Evolutionary conservation across 1,284 basidiomycete species (phyloP).

Genomic region (Sporisorium reilianum): DNA sequence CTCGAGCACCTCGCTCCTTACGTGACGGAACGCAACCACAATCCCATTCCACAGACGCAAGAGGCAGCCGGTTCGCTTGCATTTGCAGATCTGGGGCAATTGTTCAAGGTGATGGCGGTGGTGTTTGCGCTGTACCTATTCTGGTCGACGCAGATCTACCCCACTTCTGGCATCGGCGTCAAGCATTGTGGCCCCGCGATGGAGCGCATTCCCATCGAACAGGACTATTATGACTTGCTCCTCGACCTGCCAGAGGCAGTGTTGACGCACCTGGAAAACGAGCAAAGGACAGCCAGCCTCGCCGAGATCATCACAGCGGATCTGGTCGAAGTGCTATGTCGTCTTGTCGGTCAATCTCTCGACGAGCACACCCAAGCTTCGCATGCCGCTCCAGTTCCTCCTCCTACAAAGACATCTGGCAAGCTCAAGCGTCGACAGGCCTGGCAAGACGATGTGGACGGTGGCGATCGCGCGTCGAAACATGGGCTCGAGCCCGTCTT

Average conservation of each 20-base stretch:
- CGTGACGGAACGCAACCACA: background rate
- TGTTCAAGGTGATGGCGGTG: constrained; percentile 25
- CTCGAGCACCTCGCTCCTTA: constrained; percentile 22
- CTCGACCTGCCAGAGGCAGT: constrained; percentile 26
- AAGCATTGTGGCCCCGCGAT: constrained; percentile 39
- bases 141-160: constrained; percentile 41
- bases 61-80: background rate
- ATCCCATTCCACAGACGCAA: background rate
- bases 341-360: constrained; percentile 18
- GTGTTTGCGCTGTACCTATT: constrained; percentile 38
- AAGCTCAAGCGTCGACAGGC: background rate
- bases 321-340: constrained; percentile 26
- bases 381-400: background rate
- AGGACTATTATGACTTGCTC: constrained; percentile 34
- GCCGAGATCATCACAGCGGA: constrained; percentile 26
- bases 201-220: constrained; percentile 39
- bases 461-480: background rate
- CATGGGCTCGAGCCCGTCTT: constrained; percentile 10
- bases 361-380: background rate
- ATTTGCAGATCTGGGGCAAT: constrained; percentile 24
- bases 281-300: constrained; percentile 5
- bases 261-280: constrained; percentile 21
- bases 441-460: constrained; percentile 5
- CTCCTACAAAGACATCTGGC: background rate
- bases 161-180: constrained; percentile 38